Percentiles rank a stretch among this genome's conserved stretches.
These are phyloP conservation scores for Pleurotus eryngii DNA, from an alignment of 768 basidiomycete genomes.

Conservation along the genomic window DNA sequence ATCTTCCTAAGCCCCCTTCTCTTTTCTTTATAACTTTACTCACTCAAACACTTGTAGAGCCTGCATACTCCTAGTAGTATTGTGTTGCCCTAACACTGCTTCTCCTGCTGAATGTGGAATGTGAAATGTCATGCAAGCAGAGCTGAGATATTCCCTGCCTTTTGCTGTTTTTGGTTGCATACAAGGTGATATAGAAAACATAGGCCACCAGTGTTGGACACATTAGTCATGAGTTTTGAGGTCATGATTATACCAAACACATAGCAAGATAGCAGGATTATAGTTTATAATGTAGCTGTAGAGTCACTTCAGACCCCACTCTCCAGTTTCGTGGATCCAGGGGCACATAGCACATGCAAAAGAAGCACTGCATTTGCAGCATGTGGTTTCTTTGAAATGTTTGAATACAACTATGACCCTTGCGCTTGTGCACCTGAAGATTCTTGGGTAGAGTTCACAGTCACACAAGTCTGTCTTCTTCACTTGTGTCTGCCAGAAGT, in stretches of 20 bases:
- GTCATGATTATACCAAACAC: slow-evolving; percentile 36
- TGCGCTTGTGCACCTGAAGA: neutral
- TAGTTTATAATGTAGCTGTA: slow-evolving; percentile 25
- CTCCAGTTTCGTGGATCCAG: slow-evolving; percentile 18
- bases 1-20: no score
- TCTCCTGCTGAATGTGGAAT: slow-evolving; percentile 17
- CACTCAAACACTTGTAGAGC: no score
- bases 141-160: slow-evolving; percentile 25
- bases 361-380: slow-evolving; percentile 31
- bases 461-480: neutral
- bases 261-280: slow-evolving; percentile 20
- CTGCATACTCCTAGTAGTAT: no score
- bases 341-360: slow-evolving; percentile 15
- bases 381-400: neutral
- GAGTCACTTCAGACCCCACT: slow-evolving; percentile 21
- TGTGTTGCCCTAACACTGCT: no score
- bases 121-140: slow-evolving; percentile 21
- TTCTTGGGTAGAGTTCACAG: neutral
- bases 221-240: slow-evolving; percentile 35
- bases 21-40: no score
- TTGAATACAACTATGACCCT: neutral
- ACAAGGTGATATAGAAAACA: slow-evolving; percentile 29
- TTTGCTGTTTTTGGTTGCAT: slow-evolving; percentile 19
- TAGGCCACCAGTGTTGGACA: slow-evolving; percentile 25
- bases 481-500: slow-evolving; percentile 24